These are phyloP conservation scores for Paecilomyces sp. DNA, from an alignment of 2,329 filamentous ascomycete genomes.

Conservation along the genomic window DNA sequence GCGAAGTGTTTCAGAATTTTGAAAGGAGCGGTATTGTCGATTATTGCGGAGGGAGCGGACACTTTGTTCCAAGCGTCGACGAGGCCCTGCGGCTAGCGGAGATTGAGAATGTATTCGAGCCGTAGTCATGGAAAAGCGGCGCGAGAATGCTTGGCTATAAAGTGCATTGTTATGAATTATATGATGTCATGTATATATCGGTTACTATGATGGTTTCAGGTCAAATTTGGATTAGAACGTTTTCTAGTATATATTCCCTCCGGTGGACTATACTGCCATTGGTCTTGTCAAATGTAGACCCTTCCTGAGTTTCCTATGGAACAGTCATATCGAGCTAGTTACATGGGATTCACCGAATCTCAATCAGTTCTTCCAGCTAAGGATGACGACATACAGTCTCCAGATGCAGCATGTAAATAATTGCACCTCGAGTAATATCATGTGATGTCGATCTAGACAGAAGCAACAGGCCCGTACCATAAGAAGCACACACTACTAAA, in stretches of 20 bases:
- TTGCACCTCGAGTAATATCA: too few relatives aligned
- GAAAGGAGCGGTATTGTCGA: constrained; percentile 77
- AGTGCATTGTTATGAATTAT: background rate
- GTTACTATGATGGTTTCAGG: background rate
- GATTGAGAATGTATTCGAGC: constrained; percentile 46
- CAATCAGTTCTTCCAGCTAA: too few relatives aligned
- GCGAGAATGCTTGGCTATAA: background rate
- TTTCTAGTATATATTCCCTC: too few relatives aligned
- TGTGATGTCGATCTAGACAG: background rate
- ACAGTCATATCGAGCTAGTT: too few relatives aligned
- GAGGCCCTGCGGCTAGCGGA: constrained; percentile 79
- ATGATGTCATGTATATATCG: background rate
- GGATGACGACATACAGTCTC: too few relatives aligned
- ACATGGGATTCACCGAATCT: too few relatives aligned
- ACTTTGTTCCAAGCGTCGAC: constrained; percentile 77
- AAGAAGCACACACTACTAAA: background rate
- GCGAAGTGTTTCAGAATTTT: constrained; percentile 64
- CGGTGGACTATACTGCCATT: too few relatives aligned
- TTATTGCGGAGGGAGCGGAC: constrained; percentile 64
- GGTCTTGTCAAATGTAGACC: too few relatives aligned
- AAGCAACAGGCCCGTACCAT: background rate
- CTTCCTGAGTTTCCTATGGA: too few relatives aligned
- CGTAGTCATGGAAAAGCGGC: constrained; percentile 25
- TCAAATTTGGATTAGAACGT: background rate
- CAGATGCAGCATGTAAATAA: too few relatives aligned